Evolutionary conservation across 1,284 basidiomycete genomes (phyloP).

Genomic region (Cystobasidium sp.): DNA sequence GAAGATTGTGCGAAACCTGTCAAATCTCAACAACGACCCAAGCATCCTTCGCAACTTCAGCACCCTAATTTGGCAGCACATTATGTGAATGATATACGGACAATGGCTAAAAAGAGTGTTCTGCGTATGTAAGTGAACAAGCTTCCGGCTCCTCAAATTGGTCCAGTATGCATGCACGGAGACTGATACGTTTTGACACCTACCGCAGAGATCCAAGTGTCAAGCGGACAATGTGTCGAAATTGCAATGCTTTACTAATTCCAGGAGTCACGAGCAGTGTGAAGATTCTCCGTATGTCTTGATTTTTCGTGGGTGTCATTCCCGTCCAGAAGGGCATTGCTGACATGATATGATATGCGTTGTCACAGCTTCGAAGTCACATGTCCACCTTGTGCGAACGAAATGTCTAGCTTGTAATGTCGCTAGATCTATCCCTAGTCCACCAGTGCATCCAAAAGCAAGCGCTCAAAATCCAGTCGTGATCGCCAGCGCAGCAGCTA

Average conservation of each 20-base stretch:
- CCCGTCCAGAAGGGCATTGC: not conserved
- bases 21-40: not conserved
- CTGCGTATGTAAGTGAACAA: slow-evolving; percentile 21
- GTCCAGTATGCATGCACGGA: not conserved
- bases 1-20: not conserved
- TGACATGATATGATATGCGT: not conserved
- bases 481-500: not conserved
- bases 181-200: not conserved
- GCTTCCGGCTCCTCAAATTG: not conserved
- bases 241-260: slow-evolving; percentile 68
- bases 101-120: slow-evolving; percentile 33
- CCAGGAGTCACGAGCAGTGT: slow-evolving; percentile 69
- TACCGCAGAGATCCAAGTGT: slow-evolving; percentile 70
- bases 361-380: slow-evolving; percentile 17
- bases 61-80: slow-evolving; percentile 21
- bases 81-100: slow-evolving; percentile 38
- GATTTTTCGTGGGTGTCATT: not conserved
- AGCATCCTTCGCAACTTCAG: slow-evolving; percentile 2
- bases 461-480: not conserved
- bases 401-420: slow-evolving; percentile 31
- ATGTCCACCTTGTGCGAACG: slow-evolving; percentile 28
- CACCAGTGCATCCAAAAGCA: not conserved
- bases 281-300: slow-evolving; percentile 66
- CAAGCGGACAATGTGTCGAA: slow-evolving; percentile 74
- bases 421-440: slow-evolving; percentile 24